Base-by-base conservation (phyloP, 2,329 filamentous ascomycete genomes). In the Lasiodiplodia sp. region DNA sequence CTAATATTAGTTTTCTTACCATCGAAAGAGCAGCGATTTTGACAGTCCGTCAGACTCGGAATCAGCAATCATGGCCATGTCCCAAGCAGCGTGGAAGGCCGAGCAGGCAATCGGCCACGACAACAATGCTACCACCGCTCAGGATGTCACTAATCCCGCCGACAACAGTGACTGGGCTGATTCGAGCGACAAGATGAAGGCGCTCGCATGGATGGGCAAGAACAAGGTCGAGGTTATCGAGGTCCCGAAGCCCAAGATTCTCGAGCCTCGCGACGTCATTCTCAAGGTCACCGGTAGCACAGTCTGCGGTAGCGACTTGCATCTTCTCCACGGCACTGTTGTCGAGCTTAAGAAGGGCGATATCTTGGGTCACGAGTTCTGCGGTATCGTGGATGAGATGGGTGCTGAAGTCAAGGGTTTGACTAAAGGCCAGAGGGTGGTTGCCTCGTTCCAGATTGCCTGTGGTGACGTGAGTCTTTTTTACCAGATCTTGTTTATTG, bases 401-500 rank as follows among this genome's bases (percentile, higher is more conserved):
- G 83, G 83, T 14, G 71, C 78, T 7, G 78, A 69, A 1, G 80
- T 85, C 23, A 83, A 74, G 60, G 81, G 80, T 8, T 73, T 84
- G 68, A 76, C 81, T 73, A 82, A 82, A 68, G 78, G 78, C 16
- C 82, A 85, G 70, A 78, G 93, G 37, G 94, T 96, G 23, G 93
- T 97, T 1, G 93, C 91, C 0, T 92, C 89, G 11, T 97, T 97
- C 83, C 93, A 96, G 78, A 96, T 97, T 75, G 92, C 93, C 10
- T 87, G 83, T 71, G 85, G 82, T 64, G 76, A 82, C 21, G 66
- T 68, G 53, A 14, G 66, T 56, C 18, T 11, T 5, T 23, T 11
- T 60, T 2, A 11, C 16, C 44, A 25, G 5, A 11, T 18, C 12
- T 10, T 16, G 12, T 21, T 5, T 56, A 11, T 11, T 12, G 11